Base-by-base conservation (phyloP, 1,284 basidiomycete species). In the Ceratobasidium sp. region DNA sequence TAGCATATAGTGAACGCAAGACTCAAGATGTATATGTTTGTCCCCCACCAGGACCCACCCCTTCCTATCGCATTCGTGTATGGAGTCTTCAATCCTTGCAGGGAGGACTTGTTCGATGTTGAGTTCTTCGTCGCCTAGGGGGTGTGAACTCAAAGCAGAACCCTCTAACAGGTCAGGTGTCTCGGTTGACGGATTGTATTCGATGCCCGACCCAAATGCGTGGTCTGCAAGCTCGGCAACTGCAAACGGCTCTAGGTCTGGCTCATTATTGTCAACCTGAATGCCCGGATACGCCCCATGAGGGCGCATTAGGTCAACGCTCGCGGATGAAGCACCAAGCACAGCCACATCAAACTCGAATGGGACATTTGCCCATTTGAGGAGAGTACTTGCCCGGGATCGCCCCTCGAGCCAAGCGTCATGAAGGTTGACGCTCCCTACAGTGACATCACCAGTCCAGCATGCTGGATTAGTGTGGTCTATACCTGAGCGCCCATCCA, bases 391-490 rank as follows among this genome's bases (percentile, higher is more conserved):
- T 17, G 78, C 78, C 7, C 28, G 56, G 23, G 50, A 26, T 13
- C 44, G 78, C 3, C 78, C 78, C 9, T 7, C 10, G n/a, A 15
- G 12, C 78, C 78, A 79, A 26, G 42, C 42, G 1, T 44, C 4
- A 3, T 57, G 23, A 12, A 71, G 68, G 26, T 67, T 20, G 12
- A 80, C 77, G 52, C 62, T 65, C 28, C 68, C 56, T 0, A 73
- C 80, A 20, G 62, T 23, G 0, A 78, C 74, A 68, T 81, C 50
- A 1, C 80, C 80, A 33, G 12, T n/a, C 80, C 80, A 80, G 4
- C 79, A 80, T 28, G 70, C 44, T 0, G 78, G 80, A 68, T 82
- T 82, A 0, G 80, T 69, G 28, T 82, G 81, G 57, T 82, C 81
- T 42, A 77, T 23, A 2, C 74, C 74, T 6, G 67, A 70, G 7